Conservation (phyloP, 352 stramenopile genomes). For the Phytophthora capsici region DNA sequence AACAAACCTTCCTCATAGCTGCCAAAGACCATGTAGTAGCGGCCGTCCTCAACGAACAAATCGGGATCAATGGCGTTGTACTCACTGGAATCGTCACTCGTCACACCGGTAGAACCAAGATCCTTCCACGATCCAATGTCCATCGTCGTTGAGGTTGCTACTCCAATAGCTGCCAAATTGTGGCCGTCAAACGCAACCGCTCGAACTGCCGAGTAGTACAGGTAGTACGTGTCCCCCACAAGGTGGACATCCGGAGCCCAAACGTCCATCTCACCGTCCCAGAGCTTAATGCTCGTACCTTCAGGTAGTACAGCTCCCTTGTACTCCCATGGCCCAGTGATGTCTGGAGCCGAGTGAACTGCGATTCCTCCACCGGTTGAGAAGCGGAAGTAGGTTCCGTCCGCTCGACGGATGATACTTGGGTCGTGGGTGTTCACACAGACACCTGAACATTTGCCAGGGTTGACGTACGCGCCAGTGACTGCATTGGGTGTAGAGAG, state of each 20-base stretch:
- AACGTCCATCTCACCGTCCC: constrained; percentile 26
- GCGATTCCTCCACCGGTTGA: constrained; percentile 30
- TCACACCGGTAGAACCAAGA: constrained; percentile 14
- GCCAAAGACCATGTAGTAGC: constrained; percentile 32
- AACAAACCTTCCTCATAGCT: constrained; percentile 30
- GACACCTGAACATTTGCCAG: constrained; percentile 11
- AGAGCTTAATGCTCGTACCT: constrained; percentile 37
- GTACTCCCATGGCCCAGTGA: constrained; percentile 31
- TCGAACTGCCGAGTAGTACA: constrained; percentile 34
- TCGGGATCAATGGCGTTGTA: constrained; percentile 38
- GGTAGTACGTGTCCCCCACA: constrained; percentile 35
- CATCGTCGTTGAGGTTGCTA: constrained; percentile 27
- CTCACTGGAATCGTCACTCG: constrained; percentile 26
- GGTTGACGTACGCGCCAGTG: constrained; percentile 17
- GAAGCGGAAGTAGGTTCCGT: constrained; percentile 40
- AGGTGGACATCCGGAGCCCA: constrained; percentile 30
- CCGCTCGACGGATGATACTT: constrained; percentile 30
- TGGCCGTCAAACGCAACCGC: constrained; percentile 22
- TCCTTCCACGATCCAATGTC: constrained; percentile 33
- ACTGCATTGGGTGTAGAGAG: constrained; percentile 7
- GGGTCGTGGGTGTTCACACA: constrained; percentile 38
- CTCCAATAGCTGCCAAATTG: constrained; percentile 26
- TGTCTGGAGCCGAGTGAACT: constrained; percentile 19
- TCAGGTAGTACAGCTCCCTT: constrained; percentile 28
- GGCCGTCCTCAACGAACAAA: constrained; percentile 19